Percentiles rank a stretch among this genome's conserved stretches.
These are phyloP conservation scores for Kluyveromyces sp. DNA, from an alignment of 1,139 yeast species.

Conservation along the genomic window DNA sequence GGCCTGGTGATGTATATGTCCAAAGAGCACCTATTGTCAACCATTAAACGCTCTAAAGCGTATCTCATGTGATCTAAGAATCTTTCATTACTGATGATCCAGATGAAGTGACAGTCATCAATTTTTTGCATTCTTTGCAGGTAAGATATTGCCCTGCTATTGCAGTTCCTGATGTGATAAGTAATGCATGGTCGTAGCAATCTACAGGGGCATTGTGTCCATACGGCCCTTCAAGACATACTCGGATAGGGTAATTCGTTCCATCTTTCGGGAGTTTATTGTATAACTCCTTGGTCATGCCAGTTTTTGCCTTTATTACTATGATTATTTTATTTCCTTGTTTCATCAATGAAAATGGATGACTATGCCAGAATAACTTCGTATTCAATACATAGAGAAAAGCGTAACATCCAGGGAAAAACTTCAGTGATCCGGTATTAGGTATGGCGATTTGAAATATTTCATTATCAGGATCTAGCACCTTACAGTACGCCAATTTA, in stretches of 20 bases:
- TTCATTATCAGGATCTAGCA: constrained; percentile 42
- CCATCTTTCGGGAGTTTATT: constrained; percentile 7
- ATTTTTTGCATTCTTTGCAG: constrained; percentile 3
- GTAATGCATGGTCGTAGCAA: constrained; percentile 4
- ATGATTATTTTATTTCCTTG: constrained; percentile 23
- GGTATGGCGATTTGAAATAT: constrained; percentile 29
- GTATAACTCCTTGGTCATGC: constrained; percentile 15
- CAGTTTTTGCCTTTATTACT: constrained; percentile 25
- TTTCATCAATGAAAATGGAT: constrained; percentile 57
- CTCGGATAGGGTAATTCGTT: constrained; percentile 15
- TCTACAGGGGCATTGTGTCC: constrained; percentile 42
- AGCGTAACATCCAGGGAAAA: constrained; percentile 27
- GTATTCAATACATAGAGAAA: constrained; percentile 23
- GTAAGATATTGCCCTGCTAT: constrained; percentile 9
- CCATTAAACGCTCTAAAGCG: not conserved
- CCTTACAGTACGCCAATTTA: constrained; percentile 37
- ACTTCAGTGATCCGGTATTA: constrained; percentile 32
- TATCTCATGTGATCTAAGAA: constrained; percentile 4
- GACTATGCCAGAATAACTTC: constrained; percentile 58
- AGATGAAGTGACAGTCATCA: constrained; percentile 4
- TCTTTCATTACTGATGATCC: constrained; percentile 9
- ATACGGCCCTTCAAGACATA: constrained; percentile 59
- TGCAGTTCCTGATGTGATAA: constrained; percentile 9
- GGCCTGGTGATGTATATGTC: constrained; percentile 8
- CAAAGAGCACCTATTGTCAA: not conserved